Conservation (phyloP, 495 filamentous ascomycete species). For the Viridothelium virens region DNA sequence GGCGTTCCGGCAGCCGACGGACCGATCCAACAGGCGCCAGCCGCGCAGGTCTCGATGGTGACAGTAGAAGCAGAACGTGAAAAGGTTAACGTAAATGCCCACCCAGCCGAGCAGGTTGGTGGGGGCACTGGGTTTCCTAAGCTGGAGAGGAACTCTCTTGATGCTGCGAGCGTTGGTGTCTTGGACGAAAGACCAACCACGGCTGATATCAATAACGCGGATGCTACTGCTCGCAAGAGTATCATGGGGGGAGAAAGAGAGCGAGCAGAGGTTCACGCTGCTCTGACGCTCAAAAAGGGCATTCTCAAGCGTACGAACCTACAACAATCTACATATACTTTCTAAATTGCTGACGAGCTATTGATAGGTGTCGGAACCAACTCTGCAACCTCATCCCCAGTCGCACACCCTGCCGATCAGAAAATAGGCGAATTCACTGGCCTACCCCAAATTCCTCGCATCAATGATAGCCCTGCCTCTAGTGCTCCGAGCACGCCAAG, state of each 20-base stretch:
- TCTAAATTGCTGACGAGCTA: slow-evolving; percentile 21
- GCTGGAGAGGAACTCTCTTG: slow-evolving; percentile 72
- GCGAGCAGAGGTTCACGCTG: slow-evolving; percentile 80
- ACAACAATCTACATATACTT: background rate
- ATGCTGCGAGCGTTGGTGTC: slow-evolving; percentile 43
- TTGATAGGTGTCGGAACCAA: slow-evolving; percentile 49
- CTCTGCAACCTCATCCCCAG: slow-evolving; percentile 61
- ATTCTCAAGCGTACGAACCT: slow-evolving; percentile 82
- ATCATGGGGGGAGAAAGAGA: slow-evolving; percentile 87
- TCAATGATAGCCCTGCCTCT: slow-evolving; percentile 70
- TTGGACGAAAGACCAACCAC: slow-evolving; percentile 37
- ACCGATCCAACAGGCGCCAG: slow-evolving; percentile 51
- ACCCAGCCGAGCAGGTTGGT: slow-evolving; percentile 58
- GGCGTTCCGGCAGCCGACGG: slow-evolving; percentile 65
- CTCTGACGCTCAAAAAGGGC: slow-evolving; percentile 66
- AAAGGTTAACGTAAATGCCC: slow-evolving; percentile 67
- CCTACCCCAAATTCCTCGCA: slow-evolving; percentile 47
- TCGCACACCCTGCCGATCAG: slow-evolving; percentile 49
- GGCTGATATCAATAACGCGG: slow-evolving; percentile 47
- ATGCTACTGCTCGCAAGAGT: slow-evolving; percentile 61
- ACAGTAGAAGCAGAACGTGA: slow-evolving; percentile 91
- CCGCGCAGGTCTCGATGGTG: slow-evolving; percentile 82
- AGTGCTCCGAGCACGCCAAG: slow-evolving; percentile 75
- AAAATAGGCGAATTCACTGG: slow-evolving; percentile 21
- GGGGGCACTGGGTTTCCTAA: slow-evolving; percentile 82